These are phyloP conservation scores for Cryphonectria naterciae DNA, from an alignment of 2,329 filamentous ascomycete genomes.

Conservation along the genomic window DNA sequence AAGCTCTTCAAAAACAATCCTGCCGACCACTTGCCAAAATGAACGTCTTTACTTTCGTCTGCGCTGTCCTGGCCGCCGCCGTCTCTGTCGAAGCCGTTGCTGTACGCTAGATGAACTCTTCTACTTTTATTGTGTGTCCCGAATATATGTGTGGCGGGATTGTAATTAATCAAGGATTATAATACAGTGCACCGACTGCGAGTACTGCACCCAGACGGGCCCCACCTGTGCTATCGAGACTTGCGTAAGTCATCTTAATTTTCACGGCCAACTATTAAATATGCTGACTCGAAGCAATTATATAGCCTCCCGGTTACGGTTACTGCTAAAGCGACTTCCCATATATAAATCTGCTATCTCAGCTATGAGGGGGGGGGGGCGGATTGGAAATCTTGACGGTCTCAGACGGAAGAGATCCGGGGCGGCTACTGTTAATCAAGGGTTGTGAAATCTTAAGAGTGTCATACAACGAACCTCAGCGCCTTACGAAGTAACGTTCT, in stretches of 20 bases:
- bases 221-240: neutral
- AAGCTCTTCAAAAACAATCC: neutral
- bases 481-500: neutral
- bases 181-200: neutral
- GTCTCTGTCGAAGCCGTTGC: neutral
- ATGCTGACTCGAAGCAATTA: neutral
- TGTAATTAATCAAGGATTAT: neutral
- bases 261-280: neutral
- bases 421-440: neutral
- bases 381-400: neutral
- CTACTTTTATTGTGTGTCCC: neutral
- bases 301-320: neutral
- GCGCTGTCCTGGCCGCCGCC: neutral
- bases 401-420: neutral
- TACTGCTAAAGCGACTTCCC: neutral
- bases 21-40: neutral
- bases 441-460: neutral
- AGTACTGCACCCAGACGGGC: conserved; percentile 1
- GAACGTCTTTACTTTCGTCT: neutral
- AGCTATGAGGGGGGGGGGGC: neutral
- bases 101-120: neutral
- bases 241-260: neutral
- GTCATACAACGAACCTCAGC: neutral
- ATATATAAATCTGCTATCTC: neutral
- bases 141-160: neutral